Base-by-base conservation (phyloP, 306 rosid genomes). In the Fragaria ananassa region DNA sequence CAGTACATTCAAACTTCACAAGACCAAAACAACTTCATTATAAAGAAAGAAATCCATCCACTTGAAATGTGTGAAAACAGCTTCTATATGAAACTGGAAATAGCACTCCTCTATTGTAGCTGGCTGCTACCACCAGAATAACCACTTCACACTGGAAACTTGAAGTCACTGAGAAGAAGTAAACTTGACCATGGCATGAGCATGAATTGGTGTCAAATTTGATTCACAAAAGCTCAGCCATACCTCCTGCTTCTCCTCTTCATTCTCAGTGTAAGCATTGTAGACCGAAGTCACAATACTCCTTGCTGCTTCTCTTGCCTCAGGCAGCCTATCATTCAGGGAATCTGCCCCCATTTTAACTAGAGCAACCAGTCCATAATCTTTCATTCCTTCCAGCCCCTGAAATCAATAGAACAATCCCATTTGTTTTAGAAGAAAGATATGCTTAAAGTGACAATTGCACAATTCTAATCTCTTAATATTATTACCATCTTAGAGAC, bases 251-350 rank as follows among this genome's bases (percentile, higher is more conserved):
- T 89, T 90, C 79, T 84, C 69, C 72, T 92, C 97, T 61, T 87
- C 87, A 5, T 81, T 80, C 71, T 83, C 86, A 4, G 87, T 87
- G 53, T 79, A 78, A 39, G 82, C 91, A 44, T 81, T 85, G 75
- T 80, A 89, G 60, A 85, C 56, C 1, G 80, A 82, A 61, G 84
- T 86, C 85, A 91, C 87, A 7, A 86, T 86, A 41, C 93, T 84
- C 80, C 98, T 53, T 2, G 97, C 97, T 0, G 98, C 97, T 79
- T 90, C 98, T 83, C 98, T 92, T 41, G 98, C 97, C 79, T 90
- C 98, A 0, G 97, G 98, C 71, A 95, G 86, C 27, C 97, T 89
- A 79, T 95, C 98, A 75, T 85, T 95, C 86, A 95, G 64, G 76
- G 88, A 81, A 78, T 88, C 91, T 0, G 87, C 96, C 50, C 91